phyloP scores from a whole-genome alignment of 73 alveolate species.

The Blepharisma japonicum region DNA sequence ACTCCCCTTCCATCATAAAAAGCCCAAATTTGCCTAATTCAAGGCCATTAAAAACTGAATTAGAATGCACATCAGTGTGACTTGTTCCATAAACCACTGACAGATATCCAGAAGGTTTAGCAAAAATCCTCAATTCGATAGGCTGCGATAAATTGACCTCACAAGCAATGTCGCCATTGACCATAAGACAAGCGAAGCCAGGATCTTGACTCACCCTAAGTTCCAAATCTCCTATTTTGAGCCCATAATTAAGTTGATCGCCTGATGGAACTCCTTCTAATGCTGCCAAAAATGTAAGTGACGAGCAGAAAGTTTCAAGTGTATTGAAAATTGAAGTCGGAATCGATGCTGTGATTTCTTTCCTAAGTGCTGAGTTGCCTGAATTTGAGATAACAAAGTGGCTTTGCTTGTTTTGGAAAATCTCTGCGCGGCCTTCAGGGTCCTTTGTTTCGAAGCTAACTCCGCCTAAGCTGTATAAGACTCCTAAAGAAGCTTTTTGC shows the following conservation, averaged over 20 bases:
- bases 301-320: not conserved
- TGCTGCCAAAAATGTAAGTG: conserved; percentile 1
- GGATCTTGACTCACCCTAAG: not conserved
- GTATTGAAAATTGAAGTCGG: not conserved
- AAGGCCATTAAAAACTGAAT: conserved; percentile 22
- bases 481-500: not conserved
- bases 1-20: conserved; percentile 9
- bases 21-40: not conserved
- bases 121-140: not conserved
- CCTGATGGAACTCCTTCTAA: not conserved
- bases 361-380: not conserved
- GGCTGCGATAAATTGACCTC: not conserved
- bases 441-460: not conserved
- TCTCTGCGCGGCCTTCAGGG: not conserved
- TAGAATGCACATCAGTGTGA: not conserved
- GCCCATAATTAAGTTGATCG: not conserved
- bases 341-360: conserved; percentile 11
- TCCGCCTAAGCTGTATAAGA: not conserved
- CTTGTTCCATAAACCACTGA: not conserved
- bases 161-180: not conserved
- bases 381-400: conserved; percentile 5
- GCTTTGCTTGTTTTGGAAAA: not conserved
- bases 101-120: conserved; percentile 2
- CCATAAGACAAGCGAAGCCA: not conserved
- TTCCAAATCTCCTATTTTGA: not conserved